Evolutionary conservation across 441 rosid species (phyloP), one percentile per base, ranked within the genome.

Genomic region (Erysimum cheiri): DNA sequence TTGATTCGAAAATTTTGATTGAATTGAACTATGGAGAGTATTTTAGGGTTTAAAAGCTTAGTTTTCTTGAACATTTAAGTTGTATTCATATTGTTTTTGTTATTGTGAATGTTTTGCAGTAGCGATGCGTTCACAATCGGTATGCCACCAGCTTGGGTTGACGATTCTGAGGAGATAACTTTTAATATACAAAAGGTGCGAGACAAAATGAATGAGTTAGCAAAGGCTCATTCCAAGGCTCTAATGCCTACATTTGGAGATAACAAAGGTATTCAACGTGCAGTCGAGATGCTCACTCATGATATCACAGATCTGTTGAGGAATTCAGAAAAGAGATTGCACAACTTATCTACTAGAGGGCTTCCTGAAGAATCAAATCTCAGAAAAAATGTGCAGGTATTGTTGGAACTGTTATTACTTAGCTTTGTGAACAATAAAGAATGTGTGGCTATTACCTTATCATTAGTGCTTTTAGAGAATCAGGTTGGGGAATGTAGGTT

Each of bases 231-330:
- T 71, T 85, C 95, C 41, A 93, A 93, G 81, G 95, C 96, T 64
- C 70, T 91, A 31, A 88, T 91, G 98, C 98, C 98, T 75, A 86
- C 98, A 0, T 90, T 93, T 76, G 98, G 92, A 44, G 97, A 93
- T 72, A 87, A 91, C 39, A 93, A 81, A 78, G 97, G 89, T 71
- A 89, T 80, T 60, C 96, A 93, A 58, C 88, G 64, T 11, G 70
- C 50, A 11, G 92, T 93, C 19, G 97, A 93, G 87, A 60, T 70
- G 74, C 84, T 91, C 26, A 90, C 92, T 61, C 86, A 69, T 44
- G 97, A 89, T 67, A 80, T 88, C 72, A 93, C 98, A 0, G 80
- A 77, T 72, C 70, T 91, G 36, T 68, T 93, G 70, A 91, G 80
- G 78, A 88, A 82, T 74, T 93, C 98, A 6, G 96, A 93, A 72